These are phyloP conservation scores for Leishmania mexicana DNA, from an alignment of 208 protist species.

Conservation along the genomic window DNA sequence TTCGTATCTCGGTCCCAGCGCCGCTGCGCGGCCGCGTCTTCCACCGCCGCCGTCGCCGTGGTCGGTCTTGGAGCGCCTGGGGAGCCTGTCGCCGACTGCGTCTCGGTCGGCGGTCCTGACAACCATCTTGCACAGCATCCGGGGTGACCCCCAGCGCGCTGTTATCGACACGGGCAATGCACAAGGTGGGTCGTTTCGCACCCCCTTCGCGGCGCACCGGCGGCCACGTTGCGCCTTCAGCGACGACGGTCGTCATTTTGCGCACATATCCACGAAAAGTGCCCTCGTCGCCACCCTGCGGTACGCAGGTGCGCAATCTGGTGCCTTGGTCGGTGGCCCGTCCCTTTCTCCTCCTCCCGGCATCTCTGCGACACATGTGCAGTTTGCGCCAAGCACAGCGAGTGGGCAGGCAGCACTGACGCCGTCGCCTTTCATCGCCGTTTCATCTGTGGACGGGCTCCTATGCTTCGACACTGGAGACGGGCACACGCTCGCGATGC, in stretches of 20 bases:
- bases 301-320: not conserved
- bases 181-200: not conserved
- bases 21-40: slow-evolving; percentile 6
- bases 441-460: slow-evolving; percentile 22
- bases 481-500: slow-evolving; percentile 20
- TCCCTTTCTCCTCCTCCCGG: not conserved
- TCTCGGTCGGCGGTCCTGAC: slow-evolving; percentile 1
- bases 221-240: slow-evolving; percentile 25
- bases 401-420: not conserved
- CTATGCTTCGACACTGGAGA: slow-evolving; percentile 25
- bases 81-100: not conserved
- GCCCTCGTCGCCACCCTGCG: not conserved
- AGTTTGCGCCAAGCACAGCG: not conserved
- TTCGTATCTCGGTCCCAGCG: not conserved
- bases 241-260: slow-evolving; percentile 10
- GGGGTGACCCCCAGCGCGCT: not conserved
- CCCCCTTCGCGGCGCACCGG: not conserved
- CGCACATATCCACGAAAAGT: slow-evolving; percentile 2
- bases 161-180: not conserved
- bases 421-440: slow-evolving; percentile 19
- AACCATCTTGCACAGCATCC: not conserved
- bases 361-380: slow-evolving; percentile 5
- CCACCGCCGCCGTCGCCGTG: slow-evolving; percentile 15
- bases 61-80: slow-evolving; percentile 6
- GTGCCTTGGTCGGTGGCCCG: not conserved